Base-by-base conservation (phyloP, 1,139 yeast genomes). In the Protomyces pachydermus region DNA sequence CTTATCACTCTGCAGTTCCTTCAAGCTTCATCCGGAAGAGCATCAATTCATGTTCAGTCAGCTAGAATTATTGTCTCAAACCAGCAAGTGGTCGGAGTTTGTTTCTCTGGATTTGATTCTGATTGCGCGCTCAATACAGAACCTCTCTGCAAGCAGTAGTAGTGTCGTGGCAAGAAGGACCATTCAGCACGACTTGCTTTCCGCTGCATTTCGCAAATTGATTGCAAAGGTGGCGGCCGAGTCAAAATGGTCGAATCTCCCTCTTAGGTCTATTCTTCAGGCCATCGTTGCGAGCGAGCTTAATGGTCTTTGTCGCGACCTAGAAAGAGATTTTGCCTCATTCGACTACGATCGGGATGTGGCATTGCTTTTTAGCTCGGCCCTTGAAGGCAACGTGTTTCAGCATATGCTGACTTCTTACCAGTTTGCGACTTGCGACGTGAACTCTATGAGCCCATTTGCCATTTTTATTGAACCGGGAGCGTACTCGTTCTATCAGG, bases 381-480 rank as follows among this genome's bases (percentile, higher is more conserved):
- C 82, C 64, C 82, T 81, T 66, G 86, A 81, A 70, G 76, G 74
- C 70, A 97, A 97, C 35, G 96, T 91, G 0, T 76, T 91, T 69
- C 98, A 93, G 73, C 85, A 86, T 71, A 75, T 91, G 46, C 78
- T 91, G 74, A 81, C 88, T 20, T 75, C 85, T 50, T 74, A 4
- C 70, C 74, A 5, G 20, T 63, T 68, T 32, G 66, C 68, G 20
- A 58, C 67, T 10, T 56, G 62, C n/a, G 67, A 67, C 48, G 57
- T 60, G n/a, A 65, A 67, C 18, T 34, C 56, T 25, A 18, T 58
- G 39, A 56, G 58, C 37, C 45, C 63, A 10, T 54, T 57, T 16
- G 45, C 65, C 35, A 52, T 57, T 50, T 58, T 67, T 53, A 28
- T 56, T 45, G 18, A 32, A 16, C 16, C 54, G 16, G 32, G 54